These are phyloP conservation scores for Nyctanthes arbortristis DNA, from an alignment of 257 asterid genomes.

Conservation along the genomic window DNA sequence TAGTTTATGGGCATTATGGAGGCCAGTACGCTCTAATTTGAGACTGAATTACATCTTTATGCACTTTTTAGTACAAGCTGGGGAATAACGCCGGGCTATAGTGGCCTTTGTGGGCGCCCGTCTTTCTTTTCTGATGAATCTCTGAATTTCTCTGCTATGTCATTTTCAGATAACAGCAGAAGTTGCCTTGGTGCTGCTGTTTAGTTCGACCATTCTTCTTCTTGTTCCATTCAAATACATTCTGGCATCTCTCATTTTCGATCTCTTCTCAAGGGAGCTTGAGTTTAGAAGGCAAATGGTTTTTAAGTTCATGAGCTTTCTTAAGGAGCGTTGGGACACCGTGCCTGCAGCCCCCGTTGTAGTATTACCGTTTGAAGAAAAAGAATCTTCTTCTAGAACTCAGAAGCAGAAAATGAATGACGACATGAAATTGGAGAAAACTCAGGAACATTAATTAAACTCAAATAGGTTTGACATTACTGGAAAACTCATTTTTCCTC, in stretches of 20 bases:
- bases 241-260: slow-evolving; percentile 57
- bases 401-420: slow-evolving; percentile 23
- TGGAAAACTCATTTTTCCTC: background rate
- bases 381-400: slow-evolving; percentile 31
- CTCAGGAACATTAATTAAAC: slow-evolving; percentile 21
- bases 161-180: slow-evolving; percentile 74
- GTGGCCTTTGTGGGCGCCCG: background rate
- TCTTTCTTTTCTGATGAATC: slow-evolving; percentile 4
- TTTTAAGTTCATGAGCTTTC: slow-evolving; percentile 49
- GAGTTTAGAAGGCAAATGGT: slow-evolving; percentile 79
- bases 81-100: too few species aligned
- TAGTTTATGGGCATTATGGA: background rate
- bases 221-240: slow-evolving; percentile 81
- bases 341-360: slow-evolving; percentile 93
- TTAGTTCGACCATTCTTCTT: slow-evolving; percentile 59
- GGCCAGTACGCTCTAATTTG: background rate
- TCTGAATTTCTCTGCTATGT: background rate
- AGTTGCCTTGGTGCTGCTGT: slow-evolving; percentile 69
- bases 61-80: background rate
- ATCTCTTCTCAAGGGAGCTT: slow-evolving; percentile 89
- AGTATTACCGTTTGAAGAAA: slow-evolving; percentile 67
- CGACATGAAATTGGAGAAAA: slow-evolving; percentile 26
- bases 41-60: background rate
- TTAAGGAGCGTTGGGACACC: slow-evolving; percentile 87
- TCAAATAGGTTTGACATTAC: slow-evolving; percentile 12